Base-by-base conservation (phyloP, 192 early-diverging fungal species). In the Backusella circina region DNA sequence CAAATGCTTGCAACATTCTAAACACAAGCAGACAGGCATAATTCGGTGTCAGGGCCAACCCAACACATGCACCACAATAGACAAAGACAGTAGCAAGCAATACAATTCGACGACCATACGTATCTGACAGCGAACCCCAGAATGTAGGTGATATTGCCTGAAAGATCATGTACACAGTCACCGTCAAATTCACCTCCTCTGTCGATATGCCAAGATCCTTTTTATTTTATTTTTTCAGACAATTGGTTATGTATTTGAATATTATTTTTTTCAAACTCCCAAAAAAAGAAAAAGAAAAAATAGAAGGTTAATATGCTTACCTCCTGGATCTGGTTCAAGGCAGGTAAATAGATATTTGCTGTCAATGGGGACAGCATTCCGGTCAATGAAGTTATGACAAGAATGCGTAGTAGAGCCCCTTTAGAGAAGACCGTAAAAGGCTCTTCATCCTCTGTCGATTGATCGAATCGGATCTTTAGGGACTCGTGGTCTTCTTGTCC, bases 111-210 rank as follows among this genome's bases (percentile, higher is more conserved):
- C 83, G 72, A 8, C 83, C 80, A 35, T 51, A 75, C 6, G 23
- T 64, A 67, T 84, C 83, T 0, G 83, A 70, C 13, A 84, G 30
- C 1, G 57, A 44, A 26, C 81, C 80, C 83, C 83, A 84, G 1
- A 79, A 71, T 28, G 81, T 65, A 2, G 83, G 83, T 21, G 77
- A 73, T 7, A 84, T 10, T 38, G 64, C 83, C 66, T 80, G 74
- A 18, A 74, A 74, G 15, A 84, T 50, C 72, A 75, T 79, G 16
- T 71, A 74, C 9, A 79, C 16, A 0, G 72, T 74, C 3, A 74
- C 23, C 15, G 73, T 79, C 12, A 75, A 65, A 28, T 71, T 78
- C 1, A 79, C 51, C 38, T 71, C 2, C 18, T 64, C 72, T 36
- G 68, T 28, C 0, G 37, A 66, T 16, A 37, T n/a, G 5, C 28